Evolutionary conservation across 306 rosid genomes (phyloP).

Genomic region (Aeschynomene evenia): DNA sequence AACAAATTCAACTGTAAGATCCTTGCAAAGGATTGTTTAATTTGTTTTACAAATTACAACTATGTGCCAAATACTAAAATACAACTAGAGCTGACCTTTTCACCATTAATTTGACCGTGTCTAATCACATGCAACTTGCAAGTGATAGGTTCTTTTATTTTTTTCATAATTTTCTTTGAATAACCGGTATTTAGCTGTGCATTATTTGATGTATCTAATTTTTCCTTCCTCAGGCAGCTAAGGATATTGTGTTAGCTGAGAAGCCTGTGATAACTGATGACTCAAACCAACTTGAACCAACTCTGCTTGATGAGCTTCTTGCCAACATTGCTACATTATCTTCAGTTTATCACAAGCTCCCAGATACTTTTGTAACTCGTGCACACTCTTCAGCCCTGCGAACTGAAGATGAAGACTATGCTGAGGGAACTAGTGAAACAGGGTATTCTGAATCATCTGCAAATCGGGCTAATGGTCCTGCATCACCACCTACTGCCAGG

Average conservation of each 20-base stretch:
- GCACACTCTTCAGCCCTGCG: constrained; percentile 56
- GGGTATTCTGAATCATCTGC: constrained; percentile 73
- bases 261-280: constrained; percentile 95
- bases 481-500: constrained; percentile 64
- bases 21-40: neutral
- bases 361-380: constrained; percentile 91
- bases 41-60: neutral
- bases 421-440: constrained; percentile 71
- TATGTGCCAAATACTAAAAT: constrained; percentile 2
- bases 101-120: neutral
- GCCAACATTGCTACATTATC: constrained; percentile 95
- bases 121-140: constrained; percentile 14
- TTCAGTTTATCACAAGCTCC: constrained; percentile 98
- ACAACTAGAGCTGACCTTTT: neutral
- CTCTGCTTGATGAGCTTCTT: constrained; percentile 96
- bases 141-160: too few relatives aligned
- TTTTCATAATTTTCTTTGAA: neutral
- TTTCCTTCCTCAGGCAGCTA: constrained; percentile 79
- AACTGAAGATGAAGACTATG: constrained; percentile 85
- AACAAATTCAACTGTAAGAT: constrained; percentile 16
- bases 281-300: constrained; percentile 83
- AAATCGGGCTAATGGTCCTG: constrained; percentile 51
- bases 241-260: constrained; percentile 99
- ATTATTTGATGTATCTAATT: constrained; percentile 33
- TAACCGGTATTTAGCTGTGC: neutral